Evolutionary conservation across 2,329 filamentous ascomycete genomes (phyloP).

Genomic region (Colletotrichum theobromicola): DNA sequence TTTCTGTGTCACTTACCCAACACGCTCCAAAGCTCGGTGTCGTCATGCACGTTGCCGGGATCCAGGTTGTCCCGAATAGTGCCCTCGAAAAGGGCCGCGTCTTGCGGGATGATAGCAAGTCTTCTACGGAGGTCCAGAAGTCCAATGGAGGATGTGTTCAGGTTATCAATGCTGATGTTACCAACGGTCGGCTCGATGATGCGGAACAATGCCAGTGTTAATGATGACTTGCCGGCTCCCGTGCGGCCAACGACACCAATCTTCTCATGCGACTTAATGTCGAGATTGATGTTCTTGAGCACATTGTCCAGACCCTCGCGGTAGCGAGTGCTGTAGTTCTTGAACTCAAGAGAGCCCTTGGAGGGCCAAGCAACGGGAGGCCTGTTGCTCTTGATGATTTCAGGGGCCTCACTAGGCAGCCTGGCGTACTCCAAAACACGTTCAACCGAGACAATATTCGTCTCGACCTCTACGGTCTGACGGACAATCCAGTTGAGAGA

Average conservation of each 20-base stretch:
- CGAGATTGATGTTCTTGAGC: conserved; percentile 87
- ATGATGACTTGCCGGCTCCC: conserved; percentile 92
- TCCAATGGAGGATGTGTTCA: conserved; percentile 91
- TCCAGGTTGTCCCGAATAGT: conserved; percentile 95
- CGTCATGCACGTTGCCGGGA: conserved; percentile 92
- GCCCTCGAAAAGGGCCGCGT: conserved; percentile 94
- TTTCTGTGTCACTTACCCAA: conserved; percentile 67
- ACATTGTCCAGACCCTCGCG: conserved; percentile 89
- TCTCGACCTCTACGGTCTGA: conserved; percentile 99
- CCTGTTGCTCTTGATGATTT: conserved; percentile 86
- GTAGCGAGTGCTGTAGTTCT: conserved; percentile 94
- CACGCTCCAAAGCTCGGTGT: conserved; percentile 96
- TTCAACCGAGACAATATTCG: conserved; percentile 99
- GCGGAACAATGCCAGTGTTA: conserved; percentile 91
- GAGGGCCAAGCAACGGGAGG: conserved; percentile 92
- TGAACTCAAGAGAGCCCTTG: conserved; percentile 85
- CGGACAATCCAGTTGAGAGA: conserved; percentile 99
- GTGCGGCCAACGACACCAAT: conserved; percentile 97
- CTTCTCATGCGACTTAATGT: conserved; percentile 96
- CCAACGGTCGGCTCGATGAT: conserved; percentile 90
- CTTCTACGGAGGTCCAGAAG: conserved; percentile 86
- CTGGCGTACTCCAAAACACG: conserved; percentile 94
- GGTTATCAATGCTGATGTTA: conserved; percentile 84
- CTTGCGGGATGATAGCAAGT: conserved; percentile 96
- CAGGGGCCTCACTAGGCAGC: conserved; percentile 90